These are phyloP conservation scores for Myriosclerotinia duriaeana DNA, from an alignment of 2,329 filamentous ascomycete species.

Conservation along the genomic window DNA sequence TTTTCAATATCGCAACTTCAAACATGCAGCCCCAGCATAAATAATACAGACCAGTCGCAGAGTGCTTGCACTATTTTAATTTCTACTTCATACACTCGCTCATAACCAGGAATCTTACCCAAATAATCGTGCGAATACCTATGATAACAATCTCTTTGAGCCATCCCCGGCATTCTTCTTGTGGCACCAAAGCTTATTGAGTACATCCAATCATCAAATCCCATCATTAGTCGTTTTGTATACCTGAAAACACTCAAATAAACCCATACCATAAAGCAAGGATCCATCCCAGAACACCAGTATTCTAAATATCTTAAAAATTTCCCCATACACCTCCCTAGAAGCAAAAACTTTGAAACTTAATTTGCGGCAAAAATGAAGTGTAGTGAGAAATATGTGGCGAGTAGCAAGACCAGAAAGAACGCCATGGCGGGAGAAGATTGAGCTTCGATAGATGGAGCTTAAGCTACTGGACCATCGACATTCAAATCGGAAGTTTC, in stretches of 20 bases:
- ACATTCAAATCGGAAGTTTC: background rate
- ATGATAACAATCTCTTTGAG: background rate
- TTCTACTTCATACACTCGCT: background rate
- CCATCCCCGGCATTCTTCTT: background rate
- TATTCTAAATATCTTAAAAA: background rate
- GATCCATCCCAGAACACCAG: background rate
- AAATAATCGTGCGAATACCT: background rate
- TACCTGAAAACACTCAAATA: background rate
- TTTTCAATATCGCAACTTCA: background rate
- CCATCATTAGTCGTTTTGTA: background rate
- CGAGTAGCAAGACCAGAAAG: background rate
- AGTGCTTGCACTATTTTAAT: background rate
- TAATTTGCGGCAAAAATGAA: background rate
- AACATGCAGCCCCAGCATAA: background rate
- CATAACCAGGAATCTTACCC: background rate
- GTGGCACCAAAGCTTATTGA: background rate
- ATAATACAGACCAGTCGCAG: background rate
- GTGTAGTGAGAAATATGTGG: background rate
- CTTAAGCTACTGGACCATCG: background rate
- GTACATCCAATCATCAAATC: background rate
- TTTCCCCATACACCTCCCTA: background rate
- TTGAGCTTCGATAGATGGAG: background rate
- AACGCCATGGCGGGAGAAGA: background rate
- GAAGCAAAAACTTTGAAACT: background rate
- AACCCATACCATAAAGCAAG: background rate